These are phyloP conservation scores for Seiridium cupressi DNA, from an alignment of 2,329 filamentous ascomycete species.

Conservation along the genomic window DNA sequence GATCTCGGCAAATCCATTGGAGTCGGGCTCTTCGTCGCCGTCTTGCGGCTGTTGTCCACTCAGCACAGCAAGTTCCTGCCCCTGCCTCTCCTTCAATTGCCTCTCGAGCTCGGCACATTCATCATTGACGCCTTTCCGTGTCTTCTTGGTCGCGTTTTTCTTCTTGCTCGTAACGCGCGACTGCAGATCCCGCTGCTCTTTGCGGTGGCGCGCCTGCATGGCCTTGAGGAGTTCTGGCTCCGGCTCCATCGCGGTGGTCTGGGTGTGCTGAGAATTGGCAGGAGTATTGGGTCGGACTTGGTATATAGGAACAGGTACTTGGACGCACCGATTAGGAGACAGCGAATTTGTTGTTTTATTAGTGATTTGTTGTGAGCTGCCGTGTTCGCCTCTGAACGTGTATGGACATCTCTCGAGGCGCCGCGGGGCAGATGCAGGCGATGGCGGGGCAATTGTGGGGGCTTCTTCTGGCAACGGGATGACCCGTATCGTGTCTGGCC, in stretches of 20 bases:
- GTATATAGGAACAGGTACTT: background rate
- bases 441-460: too few relatives aligned
- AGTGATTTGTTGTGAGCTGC: too few relatives aligned
- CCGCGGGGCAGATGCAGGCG: too few relatives aligned
- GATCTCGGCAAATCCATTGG: constrained; percentile 9
- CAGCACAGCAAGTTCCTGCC: constrained; percentile 52
- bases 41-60: constrained; percentile 19
- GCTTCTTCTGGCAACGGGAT: too few relatives aligned
- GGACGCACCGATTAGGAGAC: too few relatives aligned
- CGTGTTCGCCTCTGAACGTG: too few relatives aligned
- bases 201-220: constrained; percentile 76
- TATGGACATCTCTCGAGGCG: too few relatives aligned
- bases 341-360: too few relatives aligned
- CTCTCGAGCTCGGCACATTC: constrained; percentile 73
- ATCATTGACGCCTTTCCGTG: constrained; percentile 69
- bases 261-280: background rate
- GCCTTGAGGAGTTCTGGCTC: constrained; percentile 66
- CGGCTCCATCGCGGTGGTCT: background rate
- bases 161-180: constrained; percentile 89
- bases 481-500: too few relatives aligned
- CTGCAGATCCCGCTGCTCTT: constrained; percentile 85
- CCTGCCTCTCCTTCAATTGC: constrained; percentile 64
- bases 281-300: background rate
- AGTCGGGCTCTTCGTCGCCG: constrained; percentile 9
- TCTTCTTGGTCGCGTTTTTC: constrained; percentile 92